Evolutionary conservation across 805 yeast species (phyloP), one percentile per base, ranked within the genome.

Genomic region (Cyberlindnera petersonii): DNA sequence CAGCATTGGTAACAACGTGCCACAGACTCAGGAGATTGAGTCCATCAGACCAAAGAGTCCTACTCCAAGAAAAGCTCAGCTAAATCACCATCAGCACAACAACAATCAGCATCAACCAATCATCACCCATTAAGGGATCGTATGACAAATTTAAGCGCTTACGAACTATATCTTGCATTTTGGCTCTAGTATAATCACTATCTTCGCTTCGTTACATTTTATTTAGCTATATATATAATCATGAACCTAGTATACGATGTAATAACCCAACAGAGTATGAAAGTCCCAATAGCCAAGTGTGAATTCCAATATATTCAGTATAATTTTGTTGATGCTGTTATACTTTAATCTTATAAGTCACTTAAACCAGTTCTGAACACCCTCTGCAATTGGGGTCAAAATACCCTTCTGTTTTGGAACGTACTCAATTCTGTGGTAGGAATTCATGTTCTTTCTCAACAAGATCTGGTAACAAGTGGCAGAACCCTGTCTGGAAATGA

Each of bases 381-480:
- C 77, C 53, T 73, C 71, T 30, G 66, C 63, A 33, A 77, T 61
- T 31, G 85, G 83, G 35, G 72, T 69, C 50, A 72, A 69, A 44
- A 86, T 66, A 39, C 94, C 95, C 54, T 74, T 74, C 72, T 87
- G 95, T 42, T 63, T 61, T 37, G 95, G 91, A 58, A 85, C 69
- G 58, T 82, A 85, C 60, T 85, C 84, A 50, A 86, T 70, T 65
- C 96, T 79, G 63, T 86, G 91, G 62, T 82, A 81, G 41, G 86
- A 69, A 67, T 87, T 88, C 59, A 87, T 58, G 66, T 87, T 88
- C 79, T 87, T 87, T 74, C 96, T 82, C 72, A 87, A 72, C 35
- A 84, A 82, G 61, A 87, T 83, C 71, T 87, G 96, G 71, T 75
- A 88, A 65, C 95, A 86, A 39, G 95, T 78, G 30, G 96, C 95